Conservation (phyloP, 73 alveolate species). For the Paramecium biaurelia region DNA sequence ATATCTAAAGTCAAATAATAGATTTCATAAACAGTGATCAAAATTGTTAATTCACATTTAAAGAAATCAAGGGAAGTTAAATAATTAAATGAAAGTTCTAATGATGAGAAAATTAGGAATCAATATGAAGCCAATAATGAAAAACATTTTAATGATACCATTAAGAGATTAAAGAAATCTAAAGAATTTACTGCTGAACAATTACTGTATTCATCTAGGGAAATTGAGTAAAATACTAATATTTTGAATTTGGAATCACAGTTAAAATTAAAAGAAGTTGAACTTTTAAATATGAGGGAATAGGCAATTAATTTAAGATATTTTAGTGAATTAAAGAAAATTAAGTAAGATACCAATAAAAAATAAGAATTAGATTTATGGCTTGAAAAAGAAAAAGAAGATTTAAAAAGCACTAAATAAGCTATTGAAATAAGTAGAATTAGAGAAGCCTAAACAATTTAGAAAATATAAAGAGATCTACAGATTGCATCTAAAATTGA, state of each 20-base stretch:
- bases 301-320: constrained; percentile 1
- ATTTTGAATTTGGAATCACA: background rate
- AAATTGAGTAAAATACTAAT: background rate
- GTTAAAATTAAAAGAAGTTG: background rate
- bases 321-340: background rate
- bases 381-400: constrained; percentile 6
- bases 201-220: background rate
- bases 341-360: background rate
- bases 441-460: background rate
- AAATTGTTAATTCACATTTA: background rate
- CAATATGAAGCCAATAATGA: background rate
- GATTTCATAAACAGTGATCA: background rate
- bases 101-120: background rate
- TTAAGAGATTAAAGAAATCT: background rate
- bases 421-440: constrained; percentile 32
- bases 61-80: background rate
- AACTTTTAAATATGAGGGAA: constrained; percentile 6
- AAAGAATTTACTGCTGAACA: background rate
- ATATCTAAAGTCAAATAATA: background rate
- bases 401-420: background rate
- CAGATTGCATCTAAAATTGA: background rate
- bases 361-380: constrained; percentile 25
- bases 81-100: background rate
- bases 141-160: constrained; percentile 10
- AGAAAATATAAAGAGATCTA: constrained; percentile 2